Conservation (phyloP, 2,329 filamentous ascomycete genomes). For the Alternaria consortialis region DNA sequence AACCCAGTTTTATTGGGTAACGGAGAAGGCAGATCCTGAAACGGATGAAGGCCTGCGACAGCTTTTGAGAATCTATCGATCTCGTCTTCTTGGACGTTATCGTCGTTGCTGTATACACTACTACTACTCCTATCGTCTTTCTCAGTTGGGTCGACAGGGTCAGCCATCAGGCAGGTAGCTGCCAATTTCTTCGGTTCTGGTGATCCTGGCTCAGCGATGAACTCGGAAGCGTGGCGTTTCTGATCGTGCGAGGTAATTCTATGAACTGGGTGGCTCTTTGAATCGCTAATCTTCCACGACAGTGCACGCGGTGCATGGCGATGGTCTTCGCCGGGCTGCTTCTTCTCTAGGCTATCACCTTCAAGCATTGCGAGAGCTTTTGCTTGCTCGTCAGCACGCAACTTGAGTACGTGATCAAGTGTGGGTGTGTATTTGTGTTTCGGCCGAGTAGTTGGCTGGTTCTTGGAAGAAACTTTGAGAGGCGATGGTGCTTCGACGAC, state of each 20-base stretch:
- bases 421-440: not conserved
- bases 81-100: not conserved
- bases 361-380: not conserved
- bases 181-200: no score
- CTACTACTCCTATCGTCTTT: not conserved
- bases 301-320: not conserved
- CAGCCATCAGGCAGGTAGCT: not conserved
- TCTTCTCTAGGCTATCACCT: not conserved
- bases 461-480: not conserved
- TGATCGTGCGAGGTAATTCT: not conserved
- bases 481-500: slow-evolving; percentile 6
- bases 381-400: slow-evolving; percentile 12
- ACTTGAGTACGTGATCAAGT: not conserved
- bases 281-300: not conserved
- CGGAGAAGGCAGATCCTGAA: not conserved
- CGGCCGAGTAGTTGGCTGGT: not conserved
- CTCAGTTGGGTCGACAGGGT: accelerated
- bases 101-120: not conserved
- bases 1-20: not conserved
- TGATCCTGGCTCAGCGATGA: not conserved
- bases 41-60: not conserved
- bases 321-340: accelerated
- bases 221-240: not conserved
- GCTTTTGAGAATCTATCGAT: not conserved
- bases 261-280: not conserved